These are phyloP conservation scores for Termitomyces sp. DNA, from an alignment of 768 basidiomycete genomes.

Conservation along the genomic window DNA sequence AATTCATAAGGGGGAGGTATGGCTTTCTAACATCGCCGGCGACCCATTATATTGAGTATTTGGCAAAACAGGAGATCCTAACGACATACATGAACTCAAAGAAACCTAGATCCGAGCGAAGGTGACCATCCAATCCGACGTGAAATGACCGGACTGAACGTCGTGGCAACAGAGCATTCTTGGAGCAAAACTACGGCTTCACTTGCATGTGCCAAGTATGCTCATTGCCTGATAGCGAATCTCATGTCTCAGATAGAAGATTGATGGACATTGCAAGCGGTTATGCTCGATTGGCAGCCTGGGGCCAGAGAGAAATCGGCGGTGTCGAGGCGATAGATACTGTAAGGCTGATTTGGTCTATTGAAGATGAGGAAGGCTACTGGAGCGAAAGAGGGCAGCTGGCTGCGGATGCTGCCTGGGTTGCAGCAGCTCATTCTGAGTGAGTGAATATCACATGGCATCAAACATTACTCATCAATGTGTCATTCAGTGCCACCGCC, in stretches of 20 bases:
- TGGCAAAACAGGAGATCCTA: constrained; percentile 44
- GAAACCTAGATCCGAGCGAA: constrained; percentile 42
- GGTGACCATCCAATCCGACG: constrained; percentile 27
- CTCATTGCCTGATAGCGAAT: constrained; percentile 42
- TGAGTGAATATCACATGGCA: constrained; percentile 27
- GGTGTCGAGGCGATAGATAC: constrained; percentile 44
- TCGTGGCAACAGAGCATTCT: constrained; percentile 35
- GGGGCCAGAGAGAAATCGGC: constrained; percentile 38
- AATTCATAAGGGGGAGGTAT: constrained; percentile 46
- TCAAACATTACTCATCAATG: not conserved
- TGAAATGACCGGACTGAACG: not conserved
- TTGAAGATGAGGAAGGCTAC: constrained; percentile 60
- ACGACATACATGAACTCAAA: constrained; percentile 60
- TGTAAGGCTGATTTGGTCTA: constrained; percentile 46
- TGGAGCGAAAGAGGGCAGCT: constrained; percentile 59
- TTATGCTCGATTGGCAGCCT: constrained; percentile 40
- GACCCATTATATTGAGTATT: not conserved
- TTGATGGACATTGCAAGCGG: constrained; percentile 38
- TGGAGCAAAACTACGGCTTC: constrained; percentile 50
- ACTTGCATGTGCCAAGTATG: constrained; percentile 54
- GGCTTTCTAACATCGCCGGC: not conserved
- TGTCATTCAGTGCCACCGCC: constrained; percentile 32
- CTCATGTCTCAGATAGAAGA: constrained; percentile 45
- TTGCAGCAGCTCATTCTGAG: constrained; percentile 61
- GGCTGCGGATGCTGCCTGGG: constrained; percentile 53